Evolutionary conservation across 495 filamentous ascomycete species (phyloP).

Genomic region (Aspergillus funiculosus): DNA sequence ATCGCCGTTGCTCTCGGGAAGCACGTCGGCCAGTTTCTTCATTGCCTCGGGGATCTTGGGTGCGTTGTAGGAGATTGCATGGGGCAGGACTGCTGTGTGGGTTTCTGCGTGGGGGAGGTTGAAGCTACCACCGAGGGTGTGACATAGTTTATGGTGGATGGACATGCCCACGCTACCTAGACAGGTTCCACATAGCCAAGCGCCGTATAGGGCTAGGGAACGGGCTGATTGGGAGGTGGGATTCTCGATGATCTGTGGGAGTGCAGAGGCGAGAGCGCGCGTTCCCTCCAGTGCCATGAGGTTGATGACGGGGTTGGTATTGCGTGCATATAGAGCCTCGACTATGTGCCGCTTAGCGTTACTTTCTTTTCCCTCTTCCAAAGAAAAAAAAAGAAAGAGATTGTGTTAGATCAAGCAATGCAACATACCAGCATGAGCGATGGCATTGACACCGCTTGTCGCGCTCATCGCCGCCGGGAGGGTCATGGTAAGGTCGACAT

Average conservation of each 20-base stretch:
- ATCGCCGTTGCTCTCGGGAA: constrained; percentile 55
- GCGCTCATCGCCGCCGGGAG: constrained; percentile 54
- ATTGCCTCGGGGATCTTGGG: constrained; percentile 55
- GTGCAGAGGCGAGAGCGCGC: constrained; percentile 46
- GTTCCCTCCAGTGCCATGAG: constrained; percentile 54
- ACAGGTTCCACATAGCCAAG: constrained; percentile 61
- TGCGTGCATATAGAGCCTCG: constrained; percentile 61
- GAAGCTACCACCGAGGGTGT: constrained; percentile 62
- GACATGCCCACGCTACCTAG: constrained; percentile 63
- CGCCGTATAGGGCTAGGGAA: constrained; percentile 56
- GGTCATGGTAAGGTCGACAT: constrained; percentile 63
- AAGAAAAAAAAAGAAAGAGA: neutral
- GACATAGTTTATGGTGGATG: constrained; percentile 67
- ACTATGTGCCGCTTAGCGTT: constrained; percentile 31
- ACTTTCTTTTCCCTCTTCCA: neutral
- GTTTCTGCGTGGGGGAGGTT: constrained; percentile 66
- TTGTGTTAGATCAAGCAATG: too few relatives aligned
- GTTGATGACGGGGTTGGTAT: constrained; percentile 55
- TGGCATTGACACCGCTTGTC: constrained; percentile 64
- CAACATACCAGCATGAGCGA: constrained; percentile 55
- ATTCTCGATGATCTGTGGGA: constrained; percentile 51
- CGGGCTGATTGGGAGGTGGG: constrained; percentile 47
- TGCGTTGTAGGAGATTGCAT: constrained; percentile 64
- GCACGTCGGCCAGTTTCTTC: constrained; percentile 49
- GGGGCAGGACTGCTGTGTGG: constrained; percentile 61